phyloP scores from a whole-genome alignment of 306 rosid genomes.

The Gynostemma pentaphyllum region DNA sequence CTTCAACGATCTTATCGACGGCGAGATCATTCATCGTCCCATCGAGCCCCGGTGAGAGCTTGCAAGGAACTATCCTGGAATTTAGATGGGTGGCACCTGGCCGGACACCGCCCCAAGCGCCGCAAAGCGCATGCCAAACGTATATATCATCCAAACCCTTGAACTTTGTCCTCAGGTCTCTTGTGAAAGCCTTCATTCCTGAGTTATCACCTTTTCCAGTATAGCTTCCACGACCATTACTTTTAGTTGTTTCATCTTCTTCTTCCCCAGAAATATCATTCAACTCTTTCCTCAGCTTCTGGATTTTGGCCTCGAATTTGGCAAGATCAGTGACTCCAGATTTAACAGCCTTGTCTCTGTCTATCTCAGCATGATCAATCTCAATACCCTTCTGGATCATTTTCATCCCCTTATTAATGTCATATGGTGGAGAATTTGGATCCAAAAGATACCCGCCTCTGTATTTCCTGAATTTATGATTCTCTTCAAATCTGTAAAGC shows the following conservation, averaged over 20 bases:
- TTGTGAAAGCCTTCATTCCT: slow-evolving; percentile 71
- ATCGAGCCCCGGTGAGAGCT: slow-evolving; percentile 60
- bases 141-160: slow-evolving; percentile 67
- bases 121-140: slow-evolving; percentile 84
- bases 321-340: slow-evolving; percentile 21
- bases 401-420: slow-evolving; percentile 40
- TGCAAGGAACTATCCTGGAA: slow-evolving; percentile 41
- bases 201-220: slow-evolving; percentile 10
- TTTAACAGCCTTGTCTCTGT: slow-evolving; percentile 21
- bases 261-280: slow-evolving; percentile 39
- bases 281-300: slow-evolving; percentile 36
- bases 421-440: slow-evolving; percentile 41
- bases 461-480: slow-evolving; percentile 58
- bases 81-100: slow-evolving; percentile 55
- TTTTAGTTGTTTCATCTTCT: slow-evolving; percentile 7
- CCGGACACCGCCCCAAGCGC: slow-evolving; percentile 92
- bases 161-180: slow-evolving; percentile 54
- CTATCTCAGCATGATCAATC: slow-evolving; percentile 38
- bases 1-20: slow-evolving; percentile 50
- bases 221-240: slow-evolving; percentile 14
- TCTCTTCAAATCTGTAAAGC: slow-evolving; percentile 54
- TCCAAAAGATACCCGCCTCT: slow-evolving; percentile 38
- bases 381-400: slow-evolving; percentile 49
- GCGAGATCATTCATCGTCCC: slow-evolving; percentile 74
- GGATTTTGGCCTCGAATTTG: slow-evolving; percentile 25